Evolutionary conservation across 2,329 filamentous ascomycete genomes (phyloP), one percentile per base, ranked within the genome.

Genomic region (Pseudocercospora fijiensis): DNA sequence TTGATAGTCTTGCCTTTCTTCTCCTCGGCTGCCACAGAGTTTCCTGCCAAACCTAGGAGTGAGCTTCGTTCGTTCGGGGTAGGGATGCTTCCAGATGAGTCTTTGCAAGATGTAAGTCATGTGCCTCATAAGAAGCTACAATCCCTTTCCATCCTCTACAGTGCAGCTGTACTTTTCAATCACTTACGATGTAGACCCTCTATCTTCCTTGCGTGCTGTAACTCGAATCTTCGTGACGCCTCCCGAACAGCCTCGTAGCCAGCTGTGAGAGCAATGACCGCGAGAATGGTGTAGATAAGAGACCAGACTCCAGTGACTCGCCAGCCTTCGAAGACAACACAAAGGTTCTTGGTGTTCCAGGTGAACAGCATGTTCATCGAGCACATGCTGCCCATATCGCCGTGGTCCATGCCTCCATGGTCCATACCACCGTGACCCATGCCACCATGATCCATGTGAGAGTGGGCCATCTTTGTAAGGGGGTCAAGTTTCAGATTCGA

Each of bases 361-460:
- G 92, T 98, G 82, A 99, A 99, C 70, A 98, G 87, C 93, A 70
- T 70, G 78, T 93, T 96, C 92, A 97, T 97, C 78, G 83, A 93
- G 85, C 93, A 97, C 83, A 88, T 86, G 60, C 75, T 76, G 60
- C 82, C 83, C 82, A 84, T 84, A 70, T 80, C 79, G 28, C 80
- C 81, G 72, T 85, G 84, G 69, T 79, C 79, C 76, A 83, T 83
- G 66, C 77, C 81, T 70, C 82, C 83, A 72, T 88, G 85, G 66
- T 83, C 86, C 82, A 84, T 84, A 49, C 60, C 63, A 18, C 68
- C 67, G 49, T 71, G 69, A 53, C 66, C 66, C 43, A 59, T 62
- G 56, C 55, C 47, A 55, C 58, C 58, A 55, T 67, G 62, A 41
- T 67, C 60, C 64, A 68, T 70, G 60, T 70, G 66, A 6, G 62